Conservation (phyloP, 768 basidiomycete species). For the Suillus discolor region DNA sequence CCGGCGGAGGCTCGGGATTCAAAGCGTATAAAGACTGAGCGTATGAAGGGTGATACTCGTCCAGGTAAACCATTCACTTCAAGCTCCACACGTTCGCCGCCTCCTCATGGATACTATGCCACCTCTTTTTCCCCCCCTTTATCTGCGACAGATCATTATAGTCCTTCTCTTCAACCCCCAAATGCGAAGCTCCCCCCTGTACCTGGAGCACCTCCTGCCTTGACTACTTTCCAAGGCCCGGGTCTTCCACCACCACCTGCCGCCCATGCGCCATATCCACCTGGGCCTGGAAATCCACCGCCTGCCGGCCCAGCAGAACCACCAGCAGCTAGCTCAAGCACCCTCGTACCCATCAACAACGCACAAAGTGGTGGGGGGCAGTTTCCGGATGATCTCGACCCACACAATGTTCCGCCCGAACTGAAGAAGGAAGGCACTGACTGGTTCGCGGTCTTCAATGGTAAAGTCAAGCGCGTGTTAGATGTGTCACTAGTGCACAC, state of each 20-base stretch:
- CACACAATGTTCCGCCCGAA: constrained; percentile 19
- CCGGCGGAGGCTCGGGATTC: constrained; percentile 51
- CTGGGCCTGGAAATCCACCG: constrained; percentile 35
- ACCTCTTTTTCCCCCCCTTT: constrained; percentile 25
- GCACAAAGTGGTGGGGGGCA: constrained; percentile 29
- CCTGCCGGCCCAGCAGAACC: constrained; percentile 31
- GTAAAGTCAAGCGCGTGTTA: constrained; percentile 47
- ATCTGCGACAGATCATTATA: constrained; percentile 36
- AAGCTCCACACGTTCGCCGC: constrained; percentile 29
- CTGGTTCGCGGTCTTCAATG: constrained; percentile 58
- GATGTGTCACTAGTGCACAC: constrained; percentile 73
- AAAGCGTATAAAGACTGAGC: constrained; percentile 62
- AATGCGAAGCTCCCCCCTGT: constrained; percentile 39
- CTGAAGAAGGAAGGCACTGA: constrained; percentile 47
- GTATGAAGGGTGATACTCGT: constrained; percentile 44
- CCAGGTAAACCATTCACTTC: constrained; percentile 38
- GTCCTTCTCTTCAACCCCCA: constrained; percentile 39
- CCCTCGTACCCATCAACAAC: constrained; percentile 28
- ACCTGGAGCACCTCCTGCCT: constrained; percentile 26
- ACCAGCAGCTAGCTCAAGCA: constrained; percentile 21
- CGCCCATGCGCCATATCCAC: constrained; percentile 32
- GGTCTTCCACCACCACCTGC: constrained; percentile 38
- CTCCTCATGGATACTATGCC: constrained; percentile 35
- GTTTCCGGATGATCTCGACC: constrained; percentile 33
- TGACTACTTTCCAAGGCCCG: constrained; percentile 37